A percentile compares a stretch with the other conserved stretches of the same genome.
Evolutionary conservation across 2,329 filamentous ascomycete genomes (phyloP).

Genomic region (Leptoxyphium fumago): DNA sequence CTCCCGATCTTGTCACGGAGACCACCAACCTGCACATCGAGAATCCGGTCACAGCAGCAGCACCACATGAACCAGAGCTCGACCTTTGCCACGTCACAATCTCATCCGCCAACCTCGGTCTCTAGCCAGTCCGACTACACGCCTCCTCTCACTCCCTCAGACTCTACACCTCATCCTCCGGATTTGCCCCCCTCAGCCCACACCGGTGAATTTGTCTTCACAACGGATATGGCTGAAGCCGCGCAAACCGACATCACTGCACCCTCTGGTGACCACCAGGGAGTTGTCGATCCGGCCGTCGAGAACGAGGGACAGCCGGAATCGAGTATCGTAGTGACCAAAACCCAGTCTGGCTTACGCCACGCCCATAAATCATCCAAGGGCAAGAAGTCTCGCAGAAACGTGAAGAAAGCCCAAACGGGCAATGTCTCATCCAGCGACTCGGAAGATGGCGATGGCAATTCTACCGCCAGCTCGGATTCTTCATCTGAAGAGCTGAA

Average conservation of each 20-base stretch:
- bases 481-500: slow-evolving; percentile 1
- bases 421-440: not conserved
- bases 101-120: not conserved
- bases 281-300: slow-evolving; percentile 3
- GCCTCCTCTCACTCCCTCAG: slow-evolving; percentile 14
- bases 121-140: slow-evolving; percentile 5
- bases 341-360: too few species aligned
- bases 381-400: slow-evolving; percentile 7
- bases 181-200: slow-evolving; percentile 4
- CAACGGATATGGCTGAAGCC: slow-evolving; percentile 12
- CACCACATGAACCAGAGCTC: not conserved
- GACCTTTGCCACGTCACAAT: not conserved
- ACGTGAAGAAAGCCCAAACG: slow-evolving; percentile 4
- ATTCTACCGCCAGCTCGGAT: not conserved
- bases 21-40: too few species aligned
- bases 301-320: too few species aligned
- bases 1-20: too few species aligned
- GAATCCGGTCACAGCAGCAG: not conserved
- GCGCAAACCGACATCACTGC: slow-evolving; percentile 4
- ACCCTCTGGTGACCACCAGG: slow-evolving; percentile 5
- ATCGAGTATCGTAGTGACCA: too few species aligned
- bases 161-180: slow-evolving; percentile 7
- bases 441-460: not conserved
- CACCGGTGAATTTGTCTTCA: slow-evolving; percentile 8
- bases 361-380: slow-evolving; percentile 2